Evolutionary conservation across 2,329 filamentous ascomycete genomes (phyloP), one percentile per base, ranked within the genome.

Genomic region (Fusarium oxysporum): DNA sequence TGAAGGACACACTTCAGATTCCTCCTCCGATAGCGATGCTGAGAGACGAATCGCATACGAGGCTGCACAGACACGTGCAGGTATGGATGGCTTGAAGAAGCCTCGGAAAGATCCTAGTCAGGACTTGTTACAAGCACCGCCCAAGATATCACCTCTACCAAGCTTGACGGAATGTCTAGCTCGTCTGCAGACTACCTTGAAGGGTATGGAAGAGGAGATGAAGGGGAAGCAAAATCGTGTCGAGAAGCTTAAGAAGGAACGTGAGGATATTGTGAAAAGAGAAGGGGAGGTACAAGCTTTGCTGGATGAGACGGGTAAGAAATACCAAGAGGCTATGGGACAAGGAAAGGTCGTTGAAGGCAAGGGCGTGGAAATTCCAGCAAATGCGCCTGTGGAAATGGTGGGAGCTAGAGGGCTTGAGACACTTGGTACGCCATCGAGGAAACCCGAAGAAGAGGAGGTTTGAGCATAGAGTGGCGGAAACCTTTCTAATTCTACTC

Each of bases 31-130:
- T 61, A 91, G 90, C 28, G 90, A 92, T 48, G 90, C 90, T 0
- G 91, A 92, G 79, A 88, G 92, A 21, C 91, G 91, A 64, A 93
- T 92, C 5, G 95, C 94, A 1, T 98, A 97, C 82, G 95, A 97
- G 81, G 90, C 91, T 16, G 92, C 93, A 8, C 96, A 98, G 83
- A 95, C 93, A 13, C 89, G 92, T 25, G 93, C 93, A 7, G 96
- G 94, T n/a, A 92, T 96, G 84, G 95, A 96, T 76, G 92, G 91
- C 0, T 78, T 92, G 28, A 87, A 85, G 77, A 86, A 86, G 76
- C 84, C 79, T 19, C 80, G 78, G 41, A 77, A 79, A 44, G 79
- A 80, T 32, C 74, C 81, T 41, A 73, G 81, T 72, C 80, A 85
- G 25, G 77, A 80, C 21, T 53, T 85, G 16, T 81, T 88, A 8